Base-by-base conservation (phyloP, 768 basidiomycete species). In the Xanthoconium purpureum region DNA sequence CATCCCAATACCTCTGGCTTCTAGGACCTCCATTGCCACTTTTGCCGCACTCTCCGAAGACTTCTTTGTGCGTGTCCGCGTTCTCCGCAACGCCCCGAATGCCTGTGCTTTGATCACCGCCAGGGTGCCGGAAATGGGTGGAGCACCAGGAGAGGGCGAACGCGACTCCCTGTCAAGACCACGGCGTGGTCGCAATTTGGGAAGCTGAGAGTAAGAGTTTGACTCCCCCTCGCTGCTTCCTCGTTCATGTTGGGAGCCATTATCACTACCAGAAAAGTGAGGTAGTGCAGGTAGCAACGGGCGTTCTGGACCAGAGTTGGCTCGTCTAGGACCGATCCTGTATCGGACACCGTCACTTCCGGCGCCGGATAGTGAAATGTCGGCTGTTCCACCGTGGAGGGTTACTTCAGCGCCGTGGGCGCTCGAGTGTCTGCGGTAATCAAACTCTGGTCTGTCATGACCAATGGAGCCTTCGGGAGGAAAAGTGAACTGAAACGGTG, bases 31-130 rank as follows among this genome's bases (percentile, higher is more conserved):
- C 73, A 89, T 80, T 5, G 90, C 89, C 58, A 88, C 86, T 69
- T 79, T 81, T 58, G 84, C 87, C 33, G 87, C 83, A 39, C 74
- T 84, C 59, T 90, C 90, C 42, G 87, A 81, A 37, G 83, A 74
- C 71, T 83, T 86, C 77, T 88, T 92, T 49, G 82, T 80, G 58
- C 87, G 80, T 42, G 86, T 79, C 56, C 91, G 83, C 52, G 90
- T 88, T 70, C 91, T 80, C 50, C 91, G 86, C 60, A 91, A 76
- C 18, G 89, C 89, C 33, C 91, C 91, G 68, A 93, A 94, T 38
- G 91, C 87, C 68, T 93, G 90, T 42, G 91, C 91, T 74, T 93
- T 94, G 74, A 94, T 91, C 55, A 93, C 90, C 51, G 91, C 91
- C 46, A 94, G 81, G 32, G 91, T 93, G 28, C 88, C 87, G 48